A percentile compares a stretch with the other conserved stretches of the same genome.
phyloP scores from a whole-genome alignment of 371 early-diverging fungal species.

The Mucor racemosus region DNA sequence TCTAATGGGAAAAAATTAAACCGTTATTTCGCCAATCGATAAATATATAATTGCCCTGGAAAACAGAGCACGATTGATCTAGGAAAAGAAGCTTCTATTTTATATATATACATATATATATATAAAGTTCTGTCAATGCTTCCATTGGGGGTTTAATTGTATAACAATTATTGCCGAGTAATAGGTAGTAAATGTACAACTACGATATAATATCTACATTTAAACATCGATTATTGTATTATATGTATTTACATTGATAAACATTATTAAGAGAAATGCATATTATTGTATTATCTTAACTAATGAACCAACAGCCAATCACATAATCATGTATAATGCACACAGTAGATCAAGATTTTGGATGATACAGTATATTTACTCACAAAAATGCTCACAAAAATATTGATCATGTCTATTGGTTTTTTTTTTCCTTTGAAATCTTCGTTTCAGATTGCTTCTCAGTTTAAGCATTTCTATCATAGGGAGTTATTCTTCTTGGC shows the following conservation, averaged over 20 bases:
- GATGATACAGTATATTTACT: background rate
- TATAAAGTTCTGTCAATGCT: conserved; percentile 1
- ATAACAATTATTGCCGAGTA: background rate
- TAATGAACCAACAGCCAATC: no score
- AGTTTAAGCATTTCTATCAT: background rate
- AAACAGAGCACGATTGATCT: background rate
- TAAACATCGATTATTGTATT: no score
- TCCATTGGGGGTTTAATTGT: background rate
- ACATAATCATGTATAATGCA: no score
- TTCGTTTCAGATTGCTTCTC: background rate
- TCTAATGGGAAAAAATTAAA: background rate
- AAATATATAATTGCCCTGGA: background rate
- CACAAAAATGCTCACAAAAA: background rate
- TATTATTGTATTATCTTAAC: no score
- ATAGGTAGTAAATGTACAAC: background rate
- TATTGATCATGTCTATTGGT: background rate
- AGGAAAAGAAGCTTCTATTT: no score
- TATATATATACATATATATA: no score
- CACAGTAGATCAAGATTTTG: no score
- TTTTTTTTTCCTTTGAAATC: background rate
- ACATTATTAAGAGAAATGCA: no score
- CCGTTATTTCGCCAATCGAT: background rate
- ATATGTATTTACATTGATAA: no score
- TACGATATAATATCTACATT: background rate
- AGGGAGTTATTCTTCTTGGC: background rate